Percentiles rank a stretch among this genome's conserved stretches.
These are phyloP conservation scores for Monosporascus sp. DNA, from an alignment of 2,329 filamentous ascomycete genomes.

Conservation along the genomic window DNA sequence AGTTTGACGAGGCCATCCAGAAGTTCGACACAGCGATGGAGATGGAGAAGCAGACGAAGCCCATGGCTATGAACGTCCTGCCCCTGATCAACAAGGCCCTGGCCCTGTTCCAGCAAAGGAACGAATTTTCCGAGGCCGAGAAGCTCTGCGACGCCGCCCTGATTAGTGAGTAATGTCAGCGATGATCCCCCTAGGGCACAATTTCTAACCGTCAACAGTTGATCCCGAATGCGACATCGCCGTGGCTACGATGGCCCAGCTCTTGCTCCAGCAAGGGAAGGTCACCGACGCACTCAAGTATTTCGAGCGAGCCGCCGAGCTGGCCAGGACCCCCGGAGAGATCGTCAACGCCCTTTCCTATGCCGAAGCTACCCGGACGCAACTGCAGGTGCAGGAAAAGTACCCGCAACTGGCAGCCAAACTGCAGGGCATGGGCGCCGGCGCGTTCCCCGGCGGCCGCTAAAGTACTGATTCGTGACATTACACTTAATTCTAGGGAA, in stretches of 20 bases:
- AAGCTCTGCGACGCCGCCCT: slow-evolving; percentile 95
- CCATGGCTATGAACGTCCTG: slow-evolving; percentile 93
- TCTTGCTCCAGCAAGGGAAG: slow-evolving; percentile 95
- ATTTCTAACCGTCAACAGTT: slow-evolving; percentile 54
- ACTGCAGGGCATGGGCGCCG: slow-evolving; percentile 51
- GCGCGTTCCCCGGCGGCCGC: slow-evolving; percentile 18
- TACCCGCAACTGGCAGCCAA: slow-evolving; percentile 75
- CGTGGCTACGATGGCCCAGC: slow-evolving; percentile 96
- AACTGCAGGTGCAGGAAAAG: slow-evolving; percentile 86
- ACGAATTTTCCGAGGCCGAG: slow-evolving; percentile 91
- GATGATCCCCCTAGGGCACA: slow-evolving; percentile 9
- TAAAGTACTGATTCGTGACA: slow-evolving; percentile 9
- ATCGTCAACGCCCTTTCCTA: slow-evolving; percentile 96
- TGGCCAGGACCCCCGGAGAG: slow-evolving; percentile 90
- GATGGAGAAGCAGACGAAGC: slow-evolving; percentile 93
- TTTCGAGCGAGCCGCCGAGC: slow-evolving; percentile 93
- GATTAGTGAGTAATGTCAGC: slow-evolving; percentile 66
- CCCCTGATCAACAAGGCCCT: slow-evolving; percentile 98
- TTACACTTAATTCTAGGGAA: background rate
- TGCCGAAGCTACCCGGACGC: slow-evolving; percentile 92
- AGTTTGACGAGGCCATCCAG: slow-evolving; percentile 90
- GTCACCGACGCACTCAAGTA: slow-evolving; percentile 92
- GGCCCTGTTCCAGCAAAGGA: slow-evolving; percentile 96
- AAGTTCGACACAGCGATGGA: slow-evolving; percentile 99
- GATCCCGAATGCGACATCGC: slow-evolving; percentile 98